phyloP scores from a whole-genome alignment of 306 rosid species.

The Cicer cuneatum region DNA sequence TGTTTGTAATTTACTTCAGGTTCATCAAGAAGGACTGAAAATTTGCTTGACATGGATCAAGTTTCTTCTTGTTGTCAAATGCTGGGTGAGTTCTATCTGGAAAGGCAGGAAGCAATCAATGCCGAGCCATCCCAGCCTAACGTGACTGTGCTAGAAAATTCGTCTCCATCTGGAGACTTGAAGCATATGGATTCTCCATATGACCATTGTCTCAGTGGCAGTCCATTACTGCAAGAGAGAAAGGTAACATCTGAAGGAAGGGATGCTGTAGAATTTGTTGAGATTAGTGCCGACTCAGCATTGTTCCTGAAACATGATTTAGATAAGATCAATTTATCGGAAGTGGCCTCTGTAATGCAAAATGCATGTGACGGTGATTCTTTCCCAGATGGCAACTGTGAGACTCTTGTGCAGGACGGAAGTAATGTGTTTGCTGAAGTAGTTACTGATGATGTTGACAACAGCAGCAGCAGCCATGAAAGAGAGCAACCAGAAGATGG shows the following conservation, averaged over 20 bases:
- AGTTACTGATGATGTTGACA: conserved; percentile 63
- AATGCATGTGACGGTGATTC: conserved; percentile 46
- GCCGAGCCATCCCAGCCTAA: conserved; percentile 52
- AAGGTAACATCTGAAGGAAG: conserved; percentile 35
- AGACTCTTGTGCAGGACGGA: conserved; percentile 48
- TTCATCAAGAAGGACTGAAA: conserved; percentile 89
- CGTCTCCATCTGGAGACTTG: conserved; percentile 49
- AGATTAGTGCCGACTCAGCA: conserved; percentile 40
- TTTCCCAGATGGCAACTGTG: conserved; percentile 59
- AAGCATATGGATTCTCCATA: conserved; percentile 47
- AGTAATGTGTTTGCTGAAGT: conserved; percentile 55
- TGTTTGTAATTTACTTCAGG: conserved; percentile 54
- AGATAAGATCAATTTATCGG: conserved; percentile 32
- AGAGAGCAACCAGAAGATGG: conserved; percentile 53
- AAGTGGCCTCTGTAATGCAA: conserved; percentile 49
- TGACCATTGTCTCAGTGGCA: conserved; percentile 32
- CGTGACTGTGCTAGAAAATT: conserved; percentile 46
- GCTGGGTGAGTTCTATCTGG: conserved; percentile 57
- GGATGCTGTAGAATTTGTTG: conserved; percentile 40
- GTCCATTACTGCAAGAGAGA: conserved; percentile 45
- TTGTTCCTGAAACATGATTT: conserved; percentile 45
- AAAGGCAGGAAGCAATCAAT: conserved; percentile 55
- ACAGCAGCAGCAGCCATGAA: conserved; percentile 55
- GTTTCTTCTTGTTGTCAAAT: conserved; percentile 57
- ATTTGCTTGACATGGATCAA: conserved; percentile 76